Base-by-base conservation (phyloP, 2,329 filamentous ascomycete genomes). In the Calonectria honghensis region DNA sequence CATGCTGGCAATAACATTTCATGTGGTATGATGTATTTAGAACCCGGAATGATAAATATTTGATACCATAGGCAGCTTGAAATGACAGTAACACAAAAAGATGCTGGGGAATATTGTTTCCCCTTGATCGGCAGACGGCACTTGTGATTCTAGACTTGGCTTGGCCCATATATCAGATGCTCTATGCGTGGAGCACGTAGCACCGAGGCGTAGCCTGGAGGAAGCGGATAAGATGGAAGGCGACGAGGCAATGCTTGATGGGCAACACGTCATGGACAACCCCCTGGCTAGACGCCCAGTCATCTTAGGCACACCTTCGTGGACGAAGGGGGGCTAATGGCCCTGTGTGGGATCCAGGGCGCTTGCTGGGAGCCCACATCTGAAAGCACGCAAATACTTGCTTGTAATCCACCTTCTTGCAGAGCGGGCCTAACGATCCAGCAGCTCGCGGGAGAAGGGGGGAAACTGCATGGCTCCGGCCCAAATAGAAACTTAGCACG, bases 331-430 rank as follows among this genome's bases (percentile, higher is more conserved):
- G 68, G 75, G 65, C 72, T 76, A 75, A 72, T 70, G 39, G 70
- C 71, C 57, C 67, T 77, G 79, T 80, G 79, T 75, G 79, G 76
- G 71, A 70, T 76, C 78, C 76, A 79, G 79, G 79, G 79, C 73
- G 78, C 76, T 78, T 80, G 77, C 48, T 70, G 57, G 69, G 70
- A 59, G 52, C 57, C 31, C 35, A 73, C 75, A 24, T 75, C 69
- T 61, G 18, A 31, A 48, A n/a, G 52, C 20, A 61, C 68, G 65
- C 59, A 48, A 70, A 39, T 24, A 63, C 37, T 50, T 63, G 52
- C 52, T 68, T 73, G 69, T 71, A 70, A 72, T 51, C 75, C 71
- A 66, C 65, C 73, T 73, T 66, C 52, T 68, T 48, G 37, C 68
- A 69, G 68, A 68, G 52, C 63, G 45, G 32, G 63, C 66, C 63